Percentiles rank a stretch among this genome's conserved stretches.
phyloP scores from a whole-genome alignment of 1,284 basidiomycete genomes.

The Melampsora larici-populina region DNA sequence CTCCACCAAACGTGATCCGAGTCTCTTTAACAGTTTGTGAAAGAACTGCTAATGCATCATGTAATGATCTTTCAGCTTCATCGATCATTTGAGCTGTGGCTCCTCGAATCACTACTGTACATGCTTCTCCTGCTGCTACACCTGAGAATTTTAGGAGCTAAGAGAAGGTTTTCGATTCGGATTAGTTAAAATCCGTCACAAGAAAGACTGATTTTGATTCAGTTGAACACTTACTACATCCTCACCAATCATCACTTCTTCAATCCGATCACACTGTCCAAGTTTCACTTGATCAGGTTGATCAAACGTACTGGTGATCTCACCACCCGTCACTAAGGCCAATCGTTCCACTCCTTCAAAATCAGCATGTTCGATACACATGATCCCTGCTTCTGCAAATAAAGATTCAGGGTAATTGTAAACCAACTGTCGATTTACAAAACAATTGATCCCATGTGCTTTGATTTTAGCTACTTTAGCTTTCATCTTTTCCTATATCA shows the following conservation, averaged over 20 bases:
- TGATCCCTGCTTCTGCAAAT: slow-evolving; percentile 85
- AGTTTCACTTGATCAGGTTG: slow-evolving; percentile 88
- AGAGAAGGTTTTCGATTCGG: no score
- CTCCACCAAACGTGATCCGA: slow-evolving; percentile 86
- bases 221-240: slow-evolving; percentile 69
- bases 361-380: slow-evolving; percentile 97
- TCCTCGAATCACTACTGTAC: slow-evolving; percentile 94
- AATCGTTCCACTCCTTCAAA: slow-evolving; percentile 98
- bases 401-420: slow-evolving; percentile 99
- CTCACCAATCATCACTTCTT: slow-evolving; percentile 99
- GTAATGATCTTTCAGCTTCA: slow-evolving; percentile 94
- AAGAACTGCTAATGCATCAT: slow-evolving; percentile 93
- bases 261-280: slow-evolving; percentile 87
- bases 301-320: slow-evolving; percentile 95
- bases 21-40: slow-evolving; percentile 98
- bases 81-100: slow-evolving; percentile 99
- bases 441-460: slow-evolving; percentile 91
- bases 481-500: no score
- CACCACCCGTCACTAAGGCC: slow-evolving; percentile 93
- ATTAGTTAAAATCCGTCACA: no score
- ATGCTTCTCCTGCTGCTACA: slow-evolving; percentile 96
- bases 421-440: slow-evolving; percentile 97
- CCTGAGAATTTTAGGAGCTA: slow-evolving; percentile 99
- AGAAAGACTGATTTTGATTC: no score
- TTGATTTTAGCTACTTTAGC: slow-evolving; percentile 94